A percentile compares a stretch with the other conserved stretches of the same genome.
Evolutionary conservation across 2,329 filamentous ascomycete genomes (phyloP).

Genomic region (Blastomyces percursus): DNA sequence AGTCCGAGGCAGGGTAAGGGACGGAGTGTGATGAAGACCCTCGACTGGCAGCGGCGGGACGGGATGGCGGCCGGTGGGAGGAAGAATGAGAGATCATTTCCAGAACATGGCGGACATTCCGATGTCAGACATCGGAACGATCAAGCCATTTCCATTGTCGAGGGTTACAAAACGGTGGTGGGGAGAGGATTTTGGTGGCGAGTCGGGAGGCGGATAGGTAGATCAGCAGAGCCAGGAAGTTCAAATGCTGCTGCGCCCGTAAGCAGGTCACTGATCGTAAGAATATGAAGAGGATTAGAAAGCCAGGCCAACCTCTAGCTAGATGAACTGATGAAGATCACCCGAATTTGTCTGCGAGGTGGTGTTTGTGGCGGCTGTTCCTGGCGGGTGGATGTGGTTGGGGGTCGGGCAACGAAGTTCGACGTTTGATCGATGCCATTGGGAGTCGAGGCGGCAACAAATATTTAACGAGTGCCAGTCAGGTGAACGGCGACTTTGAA

Average conservation of each 20-base stretch:
- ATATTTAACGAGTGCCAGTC: not conserved
- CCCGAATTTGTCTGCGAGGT: not conserved
- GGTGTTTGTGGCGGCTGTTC: not conserved
- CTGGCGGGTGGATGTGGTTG: not conserved
- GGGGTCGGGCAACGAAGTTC: not conserved
- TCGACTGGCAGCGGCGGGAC: not conserved
- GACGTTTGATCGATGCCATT: not conserved
- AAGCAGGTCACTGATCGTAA: not conserved
- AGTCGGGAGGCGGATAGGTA: not conserved
- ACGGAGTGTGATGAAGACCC: not conserved
- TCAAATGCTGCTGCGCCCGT: not conserved
- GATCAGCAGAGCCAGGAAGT: not conserved
- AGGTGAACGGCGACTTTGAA: not conserved
- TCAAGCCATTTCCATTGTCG: constrained; percentile 3
- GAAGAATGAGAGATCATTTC: constrained; percentile 34
- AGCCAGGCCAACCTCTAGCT: not conserved
- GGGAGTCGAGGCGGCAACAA: not conserved
- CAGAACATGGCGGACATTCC: constrained; percentile 27
- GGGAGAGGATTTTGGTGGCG: not conserved
- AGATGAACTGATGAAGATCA: not conserved
- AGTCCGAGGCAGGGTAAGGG: not conserved
- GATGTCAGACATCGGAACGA: constrained; percentile 16
- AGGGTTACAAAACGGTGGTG: not conserved
- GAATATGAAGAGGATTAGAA: not conserved
- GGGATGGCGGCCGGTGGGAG: constrained; percentile 9